Evolutionary conservation across 2,329 filamentous ascomycete species (phyloP), one percentile per base, ranked within the genome.

Genomic region (Penicillium sp.): DNA sequence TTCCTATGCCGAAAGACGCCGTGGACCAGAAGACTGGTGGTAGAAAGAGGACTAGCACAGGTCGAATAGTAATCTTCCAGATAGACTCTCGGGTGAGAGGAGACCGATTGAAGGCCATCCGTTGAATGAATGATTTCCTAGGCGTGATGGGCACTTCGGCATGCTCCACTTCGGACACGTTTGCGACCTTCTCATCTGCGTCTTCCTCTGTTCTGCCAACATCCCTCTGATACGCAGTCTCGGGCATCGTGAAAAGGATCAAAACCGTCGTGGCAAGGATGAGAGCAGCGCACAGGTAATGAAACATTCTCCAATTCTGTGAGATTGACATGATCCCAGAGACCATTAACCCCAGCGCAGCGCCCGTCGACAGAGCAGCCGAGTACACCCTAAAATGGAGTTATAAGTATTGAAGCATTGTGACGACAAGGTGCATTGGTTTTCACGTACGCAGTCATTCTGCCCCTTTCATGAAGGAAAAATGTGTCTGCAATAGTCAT

Each of bases 1-100:
- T 49, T 13, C 36, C 21, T 33, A 49, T 40, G 1, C 2, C 76
- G 75, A 15, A 82, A 76, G 2, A 83, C 6, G 37, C 67, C 9
- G 81, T 78, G 3, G 79, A 79, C 81, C 81, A 84, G 2, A 84
- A 66, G 0, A 84, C 77, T 0, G 79, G 74, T 4, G 81, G 82
- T 1, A 84, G 70, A 2, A 74, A 49, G 9, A 83, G 75, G 23
- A 84, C 66, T 2, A 75, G 70, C 17, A 84, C 61, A 1, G 81
- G 81, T 0, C 82, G 78, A 12, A 30, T 4, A 4, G 27, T 12
- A 30, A 30, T 30, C 13, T 30, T 30, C 27, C 27, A 30, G 13
- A 30, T 30, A 12, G 4, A 9, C 12, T 30, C 27, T 4, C 13
- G 32, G n/a, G 44, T 46, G 10, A 46, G 21, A 8, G 27, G 27